Evolutionary conservation across 2,329 filamentous ascomycete genomes (phyloP), one percentile per base, ranked within the genome.

Genomic region (Ceratocystis cubensis): DNA sequence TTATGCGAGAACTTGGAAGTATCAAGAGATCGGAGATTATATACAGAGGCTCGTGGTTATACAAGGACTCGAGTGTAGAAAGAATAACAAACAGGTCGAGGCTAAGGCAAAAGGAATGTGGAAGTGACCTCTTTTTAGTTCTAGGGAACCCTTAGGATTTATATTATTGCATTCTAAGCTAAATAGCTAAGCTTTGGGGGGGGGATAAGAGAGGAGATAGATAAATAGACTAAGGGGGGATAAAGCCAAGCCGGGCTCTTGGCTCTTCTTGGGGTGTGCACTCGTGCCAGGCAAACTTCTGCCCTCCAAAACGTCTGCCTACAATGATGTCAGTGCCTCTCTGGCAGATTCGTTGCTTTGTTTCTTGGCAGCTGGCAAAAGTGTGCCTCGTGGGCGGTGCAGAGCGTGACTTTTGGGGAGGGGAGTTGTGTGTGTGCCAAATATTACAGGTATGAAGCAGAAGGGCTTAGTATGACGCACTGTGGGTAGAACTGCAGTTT

Each of bases 361-460:
- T 8, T 41, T 41, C 37, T 41, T 41, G 37, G 37, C 37, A 41
- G 37, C 37, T 41, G 37, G 44, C 41, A 20, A 59, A 22, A 48
- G 61, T 63, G 61, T 63, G 61, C 61, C 44, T 50, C 46, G 61
- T 63, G 61, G 61, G 61, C 61, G 44, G 61, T 63, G 61, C 61
- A 48, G 61, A 30, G 30, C 10, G 44, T 63, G 61, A 25, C 61
- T 63, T 25, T 37, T 20, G 41, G 41, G 17, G 13, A 15, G 61
- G 8, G 25, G 41, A 25, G 37, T 15, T 15, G 61, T 13, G 22
- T 25, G 25, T 25, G 25, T 30, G 8, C 25, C 25, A 33, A 13
- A 33, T 63, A 41, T 41, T 41, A 41, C 37, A 41, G 37, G 10
- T 41, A 15, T 15, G 13, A n/a, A 25, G 44, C 17, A 50, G 5